Base-by-base conservation (phyloP, 2,329 filamentous ascomycete genomes). In the Passalora sequoiae region DNA sequence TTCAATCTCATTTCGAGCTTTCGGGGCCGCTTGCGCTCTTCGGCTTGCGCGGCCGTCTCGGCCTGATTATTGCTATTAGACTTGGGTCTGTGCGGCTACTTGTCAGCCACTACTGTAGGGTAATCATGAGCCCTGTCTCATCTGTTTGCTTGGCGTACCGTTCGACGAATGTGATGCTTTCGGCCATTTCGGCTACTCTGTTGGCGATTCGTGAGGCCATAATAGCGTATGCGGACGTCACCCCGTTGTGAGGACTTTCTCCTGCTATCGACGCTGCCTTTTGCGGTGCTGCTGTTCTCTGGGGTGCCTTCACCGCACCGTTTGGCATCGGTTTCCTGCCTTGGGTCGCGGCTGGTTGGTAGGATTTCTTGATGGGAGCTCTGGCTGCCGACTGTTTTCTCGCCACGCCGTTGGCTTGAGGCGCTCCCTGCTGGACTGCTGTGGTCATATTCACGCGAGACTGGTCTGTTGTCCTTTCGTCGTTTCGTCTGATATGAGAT, bases 91-190 rank as follows among this genome's bases (percentile, higher is more conserved):
- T 32, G 35, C 13, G 17, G 10, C n/a, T n/a, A 40, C 17, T 15
- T 29, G 35, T 51, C 39, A 51, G 45, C 21, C 30, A 19, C 30
- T 17, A n/a, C n/a, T n/a, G n/a, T n/a, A n/a, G n/a, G n/a, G n/a
- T n/a, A n/a, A 19, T 19, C 13, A 9, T 8, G 13, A 9, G 13
- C 2, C 15, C 6, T 4, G 7, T 19, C 20, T 10, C 5, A 33
- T 27, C 32, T 28, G 32, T 35, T 15, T 33, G 13, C 16, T 21
- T 10, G 7, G 41, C 55, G 40, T 51, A 63, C 63, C 69, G 67
- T 58, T 73, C 70, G 32, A 72, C 68, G 48, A 74, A 72, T 12
- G 71, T 73, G 52, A 72, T 70, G 60, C 71, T 73, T 60, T 74
- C 71, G 6, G 71, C 71, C 69, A 74, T 72, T 53, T 74, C 71